Evolutionary conservation across 805 yeast species (phyloP).

Genomic region (Wickerhamiella vanderwaltii): DNA sequence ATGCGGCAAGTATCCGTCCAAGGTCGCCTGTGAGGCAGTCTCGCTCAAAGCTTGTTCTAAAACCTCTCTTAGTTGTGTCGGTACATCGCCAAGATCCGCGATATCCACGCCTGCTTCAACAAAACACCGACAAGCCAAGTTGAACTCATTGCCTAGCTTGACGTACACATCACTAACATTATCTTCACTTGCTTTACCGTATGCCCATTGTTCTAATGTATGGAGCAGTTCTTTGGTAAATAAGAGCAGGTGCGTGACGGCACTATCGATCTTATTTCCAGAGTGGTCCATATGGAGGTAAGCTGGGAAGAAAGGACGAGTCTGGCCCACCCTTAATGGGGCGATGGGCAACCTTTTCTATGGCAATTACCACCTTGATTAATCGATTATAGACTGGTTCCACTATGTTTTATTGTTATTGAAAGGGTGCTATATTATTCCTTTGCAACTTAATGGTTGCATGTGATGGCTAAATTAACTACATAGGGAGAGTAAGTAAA

Average conservation of each 20-base stretch:
- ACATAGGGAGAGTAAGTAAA: no score
- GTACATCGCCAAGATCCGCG: constrained; percentile 77
- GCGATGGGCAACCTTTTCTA: no score
- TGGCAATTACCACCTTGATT: no score
- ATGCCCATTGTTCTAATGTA: constrained; percentile 81
- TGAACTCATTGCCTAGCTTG: constrained; percentile 83
- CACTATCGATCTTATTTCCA: constrained; percentile 12
- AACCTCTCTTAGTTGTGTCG: constrained; percentile 62
- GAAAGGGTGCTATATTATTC: no score
- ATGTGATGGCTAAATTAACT: no score
- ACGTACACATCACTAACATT: constrained; percentile 88
- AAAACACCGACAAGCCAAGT: constrained; percentile 72
- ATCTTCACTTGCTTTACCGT: constrained; percentile 60
- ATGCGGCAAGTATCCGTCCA: constrained; percentile 69
- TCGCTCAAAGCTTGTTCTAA: constrained; percentile 79
- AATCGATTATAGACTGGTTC: no score
- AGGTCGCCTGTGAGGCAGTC: constrained; percentile 67
- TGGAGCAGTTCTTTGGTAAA: constrained; percentile 85
- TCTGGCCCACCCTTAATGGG: no score
- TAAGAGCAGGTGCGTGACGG: constrained; percentile 53
- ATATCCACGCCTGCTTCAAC: constrained; percentile 67
- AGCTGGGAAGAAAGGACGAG: no score
- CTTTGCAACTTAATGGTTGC: no score
- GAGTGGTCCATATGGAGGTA: constrained; percentile 7
- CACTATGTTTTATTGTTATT: no score